These are phyloP conservation scores for Trichoderma pleuroti DNA, from an alignment of 2,329 filamentous ascomycete species.

Conservation along the genomic window DNA sequence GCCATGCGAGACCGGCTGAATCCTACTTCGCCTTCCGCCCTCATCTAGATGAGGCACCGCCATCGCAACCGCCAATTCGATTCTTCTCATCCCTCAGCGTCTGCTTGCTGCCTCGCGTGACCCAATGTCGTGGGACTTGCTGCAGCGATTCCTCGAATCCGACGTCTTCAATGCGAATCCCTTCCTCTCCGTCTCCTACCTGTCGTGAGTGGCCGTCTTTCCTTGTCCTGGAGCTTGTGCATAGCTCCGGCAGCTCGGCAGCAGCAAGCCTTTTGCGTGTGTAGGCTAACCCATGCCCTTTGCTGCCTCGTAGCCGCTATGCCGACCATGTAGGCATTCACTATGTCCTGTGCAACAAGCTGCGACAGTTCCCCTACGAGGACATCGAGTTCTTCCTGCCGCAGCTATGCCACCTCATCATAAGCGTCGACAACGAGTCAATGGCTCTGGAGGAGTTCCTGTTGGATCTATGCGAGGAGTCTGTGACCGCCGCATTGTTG, in stretches of 20 bases:
- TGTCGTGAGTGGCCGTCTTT: slow-evolving; percentile 61
- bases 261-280: slow-evolving; percentile 27
- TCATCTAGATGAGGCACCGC: slow-evolving; percentile 25
- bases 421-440: slow-evolving; percentile 85
- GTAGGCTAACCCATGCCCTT: slow-evolving; percentile 9
- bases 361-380: slow-evolving; percentile 84
- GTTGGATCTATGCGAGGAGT: slow-evolving; percentile 81
- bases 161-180: slow-evolving; percentile 92
- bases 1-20: slow-evolving; percentile 26
- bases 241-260: neutral
- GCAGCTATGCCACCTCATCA: slow-evolving; percentile 81
- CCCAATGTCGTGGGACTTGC: slow-evolving; percentile 77
- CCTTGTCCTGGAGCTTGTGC: neutral
- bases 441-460: slow-evolving; percentile 89
- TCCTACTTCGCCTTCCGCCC: slow-evolving; percentile 17
- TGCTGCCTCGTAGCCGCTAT: slow-evolving; percentile 60
- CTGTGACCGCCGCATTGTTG: slow-evolving; percentile 76
- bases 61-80: slow-evolving; percentile 11
- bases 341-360: slow-evolving; percentile 83
- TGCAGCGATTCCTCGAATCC: slow-evolving; percentile 87
- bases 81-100: slow-evolving; percentile 21
- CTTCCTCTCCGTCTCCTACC: slow-evolving; percentile 82
- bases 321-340: slow-evolving; percentile 87
- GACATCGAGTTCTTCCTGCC: slow-evolving; percentile 92
- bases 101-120: slow-evolving; percentile 28